Percentiles rank a stretch among this genome's conserved stretches.
These are phyloP conservation scores for Rhododendron vialii DNA, from an alignment of 148 eudicot genomes.

Conservation along the genomic window DNA sequence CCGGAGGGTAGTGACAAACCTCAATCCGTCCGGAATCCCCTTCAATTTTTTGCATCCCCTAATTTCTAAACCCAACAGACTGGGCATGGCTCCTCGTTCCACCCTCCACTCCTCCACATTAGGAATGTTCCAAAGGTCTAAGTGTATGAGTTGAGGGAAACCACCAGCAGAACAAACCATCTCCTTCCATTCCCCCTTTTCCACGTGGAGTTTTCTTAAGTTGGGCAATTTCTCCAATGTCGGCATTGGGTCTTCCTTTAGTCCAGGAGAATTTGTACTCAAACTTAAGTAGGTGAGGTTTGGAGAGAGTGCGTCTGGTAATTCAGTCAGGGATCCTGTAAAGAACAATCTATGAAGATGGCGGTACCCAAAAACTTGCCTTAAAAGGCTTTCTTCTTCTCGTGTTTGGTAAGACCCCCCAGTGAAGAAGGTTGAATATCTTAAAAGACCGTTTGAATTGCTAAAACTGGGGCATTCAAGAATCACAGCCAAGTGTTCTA, in stretches of 20 bases:
- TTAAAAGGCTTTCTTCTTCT: neutral
- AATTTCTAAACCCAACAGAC: neutral
- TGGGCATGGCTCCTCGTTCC: constrained; percentile 21
- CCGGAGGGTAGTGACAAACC: constrained; percentile 5
- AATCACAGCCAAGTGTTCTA: neutral
- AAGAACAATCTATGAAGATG: neutral
- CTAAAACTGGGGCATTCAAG: neutral
- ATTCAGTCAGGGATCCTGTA: neutral
- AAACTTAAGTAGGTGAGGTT: neutral
- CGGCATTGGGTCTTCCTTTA: constrained; percentile 17
- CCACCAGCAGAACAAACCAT: neutral
- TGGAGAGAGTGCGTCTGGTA: neutral
- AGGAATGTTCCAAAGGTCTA: neutral
- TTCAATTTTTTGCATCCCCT: neutral
- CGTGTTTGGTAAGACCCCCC: neutral
- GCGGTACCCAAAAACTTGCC: neutral
- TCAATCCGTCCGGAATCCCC: constrained; percentile 16
- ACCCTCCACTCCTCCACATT: constrained; percentile 9
- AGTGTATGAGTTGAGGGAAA: constrained; percentile 9
- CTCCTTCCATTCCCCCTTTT: neutral
- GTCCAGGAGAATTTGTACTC: neutral
- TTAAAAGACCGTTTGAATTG: neutral
- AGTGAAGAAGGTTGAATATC: neutral
- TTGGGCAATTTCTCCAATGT: constrained; percentile 13
- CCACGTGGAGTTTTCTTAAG: neutral